Conservation (phyloP, 2,329 filamentous ascomycete genomes). For the Catunica adiposa region DNA sequence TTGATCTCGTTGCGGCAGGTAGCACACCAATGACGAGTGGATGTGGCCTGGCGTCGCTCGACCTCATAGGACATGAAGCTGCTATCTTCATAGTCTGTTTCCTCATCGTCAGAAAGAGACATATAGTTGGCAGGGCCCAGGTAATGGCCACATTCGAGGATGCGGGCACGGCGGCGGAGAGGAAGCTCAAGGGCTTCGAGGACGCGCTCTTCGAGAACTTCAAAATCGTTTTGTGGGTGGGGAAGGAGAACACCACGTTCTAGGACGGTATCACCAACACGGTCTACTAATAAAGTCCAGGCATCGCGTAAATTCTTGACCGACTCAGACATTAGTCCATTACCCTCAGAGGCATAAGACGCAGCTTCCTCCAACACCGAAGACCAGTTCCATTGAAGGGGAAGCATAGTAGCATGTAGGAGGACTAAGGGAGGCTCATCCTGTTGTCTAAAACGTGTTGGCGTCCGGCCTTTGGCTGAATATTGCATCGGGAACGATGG, state of each 20-base stretch:
- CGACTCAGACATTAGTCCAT: slow-evolving; percentile 22
- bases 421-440: slow-evolving; percentile 54
- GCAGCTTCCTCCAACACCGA: slow-evolving; percentile 29
- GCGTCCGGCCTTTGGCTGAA: slow-evolving; percentile 39
- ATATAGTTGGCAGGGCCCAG: slow-evolving; percentile 41
- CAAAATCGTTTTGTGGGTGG: slow-evolving; percentile 66
- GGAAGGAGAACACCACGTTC: slow-evolving; percentile 59
- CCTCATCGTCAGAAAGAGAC: slow-evolving; percentile 23
- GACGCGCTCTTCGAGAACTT: slow-evolving; percentile 60
- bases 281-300: slow-evolving; percentile 52
- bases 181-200: slow-evolving; percentile 59
- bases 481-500: slow-evolving; percentile 35
- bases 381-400: slow-evolving; percentile 49
- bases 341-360: slow-evolving; percentile 19
- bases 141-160: slow-evolving; percentile 64
- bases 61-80: slow-evolving; percentile 16
- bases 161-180: slow-evolving; percentile 43
- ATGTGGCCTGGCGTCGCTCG: slow-evolving; percentile 8
- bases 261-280: slow-evolving; percentile 55
- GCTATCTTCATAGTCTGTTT: slow-evolving; percentile 25
- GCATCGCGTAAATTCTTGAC: slow-evolving; percentile 40
- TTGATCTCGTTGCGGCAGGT: slow-evolving; percentile 39
- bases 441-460: slow-evolving; percentile 42
- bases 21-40: slow-evolving; percentile 34
- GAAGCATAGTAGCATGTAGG: slow-evolving; percentile 60